Evolutionary conservation across 345 rosid genomes (phyloP).

Genomic region (Dimocarpus longan): DNA sequence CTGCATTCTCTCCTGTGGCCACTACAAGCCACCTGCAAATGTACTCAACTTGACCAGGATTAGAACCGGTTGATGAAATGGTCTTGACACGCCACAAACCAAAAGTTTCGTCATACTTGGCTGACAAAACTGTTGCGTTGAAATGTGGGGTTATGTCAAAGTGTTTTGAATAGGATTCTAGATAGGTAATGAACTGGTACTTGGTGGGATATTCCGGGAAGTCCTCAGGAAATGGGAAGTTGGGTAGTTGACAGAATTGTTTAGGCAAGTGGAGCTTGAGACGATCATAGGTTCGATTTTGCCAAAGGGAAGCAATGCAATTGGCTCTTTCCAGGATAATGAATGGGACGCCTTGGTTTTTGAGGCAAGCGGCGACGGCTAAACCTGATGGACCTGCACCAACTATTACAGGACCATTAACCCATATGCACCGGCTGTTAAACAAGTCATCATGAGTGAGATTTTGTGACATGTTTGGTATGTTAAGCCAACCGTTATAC

Average conservation of each 20-base stretch:
- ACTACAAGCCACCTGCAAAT: constrained; percentile 84
- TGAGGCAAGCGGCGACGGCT: constrained; percentile 70
- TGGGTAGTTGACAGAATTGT: constrained; percentile 72
- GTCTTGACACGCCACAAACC: constrained; percentile 79
- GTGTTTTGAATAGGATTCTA: constrained; percentile 62
- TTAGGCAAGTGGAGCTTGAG: constrained; percentile 92
- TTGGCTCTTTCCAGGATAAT: constrained; percentile 72
- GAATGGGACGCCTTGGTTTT: constrained; percentile 71
- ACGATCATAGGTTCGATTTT: constrained; percentile 75
- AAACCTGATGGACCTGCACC: constrained; percentile 92
- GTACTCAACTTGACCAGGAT: constrained; percentile 62
- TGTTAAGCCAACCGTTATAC: constrained; percentile 37
- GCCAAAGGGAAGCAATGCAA: constrained; percentile 90
- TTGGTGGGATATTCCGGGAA: constrained; percentile 84
- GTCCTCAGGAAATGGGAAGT: constrained; percentile 60
- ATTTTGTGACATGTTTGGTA: constrained; percentile 49
- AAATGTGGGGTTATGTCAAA: constrained; percentile 65
- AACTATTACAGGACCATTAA: constrained; percentile 84
- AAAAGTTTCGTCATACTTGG: constrained; percentile 62
- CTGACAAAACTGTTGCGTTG: constrained; percentile 73
- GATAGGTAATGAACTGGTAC: constrained; percentile 67
- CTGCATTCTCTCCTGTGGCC: constrained; percentile 92
- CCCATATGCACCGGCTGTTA: constrained; percentile 71
- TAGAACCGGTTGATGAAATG: constrained; percentile 33
- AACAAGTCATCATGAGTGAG: constrained; percentile 29